Conservation (phyloP, 441 rosid species). For the Populus trichocarpa region DNA sequence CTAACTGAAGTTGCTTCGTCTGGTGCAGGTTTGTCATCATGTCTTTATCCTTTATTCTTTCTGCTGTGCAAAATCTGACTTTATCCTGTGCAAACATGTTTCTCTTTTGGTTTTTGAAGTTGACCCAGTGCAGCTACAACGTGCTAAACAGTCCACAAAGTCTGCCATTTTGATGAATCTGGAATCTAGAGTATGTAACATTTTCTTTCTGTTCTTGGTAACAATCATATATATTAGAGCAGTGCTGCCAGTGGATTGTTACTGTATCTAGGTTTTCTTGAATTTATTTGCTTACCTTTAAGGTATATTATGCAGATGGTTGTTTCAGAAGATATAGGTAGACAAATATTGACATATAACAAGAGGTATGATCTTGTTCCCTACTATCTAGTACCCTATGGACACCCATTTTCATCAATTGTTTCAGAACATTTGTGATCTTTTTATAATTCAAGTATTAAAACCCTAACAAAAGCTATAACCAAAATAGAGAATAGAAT, state of each 20-base stretch:
- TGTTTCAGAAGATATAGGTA: slow-evolving; percentile 78
- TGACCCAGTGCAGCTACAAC: slow-evolving; percentile 53
- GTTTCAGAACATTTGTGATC: too few species aligned
- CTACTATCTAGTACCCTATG: too few species aligned
- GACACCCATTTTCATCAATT: too few species aligned
- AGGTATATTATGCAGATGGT: slow-evolving; percentile 49
- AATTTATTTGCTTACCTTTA: slow-evolving; percentile 3
- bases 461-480: too few species aligned
- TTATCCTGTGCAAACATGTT: too few species aligned
- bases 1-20: too few species aligned
- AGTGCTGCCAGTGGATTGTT: neutral
- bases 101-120: slow-evolving; percentile 33
- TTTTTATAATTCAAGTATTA: too few species aligned
- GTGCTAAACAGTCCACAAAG: slow-evolving; percentile 76
- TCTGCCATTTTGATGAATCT: slow-evolving; percentile 86
- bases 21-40: too few species aligned
- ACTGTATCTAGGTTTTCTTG: neutral
- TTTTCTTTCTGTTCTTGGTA: neutral
- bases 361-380: slow-evolving; percentile 51
- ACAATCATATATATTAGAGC: too few species aligned
- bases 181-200: slow-evolving; percentile 68
- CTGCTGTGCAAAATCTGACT: too few species aligned
- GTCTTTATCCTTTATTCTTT: neutral
- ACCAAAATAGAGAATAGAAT: too few species aligned
- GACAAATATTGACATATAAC: slow-evolving; percentile 84